Percentiles rank a stretch among this genome's conserved stretches.
phyloP scores from a whole-genome alignment of 148 eudicot species.

The Persicaria tinctoria region DNA sequence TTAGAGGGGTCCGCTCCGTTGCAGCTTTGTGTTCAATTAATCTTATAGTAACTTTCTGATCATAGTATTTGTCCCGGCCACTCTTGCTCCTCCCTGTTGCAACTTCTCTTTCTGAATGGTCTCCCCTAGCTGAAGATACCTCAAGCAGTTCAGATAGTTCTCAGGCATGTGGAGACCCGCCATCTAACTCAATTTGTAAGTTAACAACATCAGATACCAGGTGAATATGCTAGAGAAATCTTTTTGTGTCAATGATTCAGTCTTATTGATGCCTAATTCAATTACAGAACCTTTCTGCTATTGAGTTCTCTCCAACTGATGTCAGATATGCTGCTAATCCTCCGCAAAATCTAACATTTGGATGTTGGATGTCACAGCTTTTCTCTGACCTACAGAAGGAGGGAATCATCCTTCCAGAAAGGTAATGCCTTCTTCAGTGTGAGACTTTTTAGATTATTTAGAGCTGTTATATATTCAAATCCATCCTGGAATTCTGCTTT shows the following conservation, averaged over 20 bases:
- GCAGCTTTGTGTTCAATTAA: neutral
- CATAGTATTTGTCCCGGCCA: conserved; percentile 50
- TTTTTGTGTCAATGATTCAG: neutral
- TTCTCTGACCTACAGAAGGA: conserved; percentile 44
- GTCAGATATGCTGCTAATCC: conserved; percentile 23
- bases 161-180: conserved; percentile 17
- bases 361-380: conserved; percentile 39
- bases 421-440: conserved; percentile 23
- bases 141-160: conserved; percentile 26
- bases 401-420: conserved; percentile 45
- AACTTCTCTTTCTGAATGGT: conserved; percentile 33
- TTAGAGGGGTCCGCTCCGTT: neutral
- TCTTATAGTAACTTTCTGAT: conserved; percentile 12
- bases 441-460: neutral
- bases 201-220: conserved; percentile 26
- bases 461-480: neutral
- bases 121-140: conserved; percentile 22
- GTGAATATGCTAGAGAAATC: conserved; percentile 17
- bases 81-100: conserved; percentile 44
- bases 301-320: conserved; percentile 7
- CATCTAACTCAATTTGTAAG: conserved; percentile 21
- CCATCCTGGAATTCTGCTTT: neutral
- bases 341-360: conserved; percentile 14
- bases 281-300: neutral
- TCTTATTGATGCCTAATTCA: neutral